These are phyloP conservation scores for Lathyrus aphaca DNA, from an alignment of 306 rosid genomes.

Conservation along the genomic window DNA sequence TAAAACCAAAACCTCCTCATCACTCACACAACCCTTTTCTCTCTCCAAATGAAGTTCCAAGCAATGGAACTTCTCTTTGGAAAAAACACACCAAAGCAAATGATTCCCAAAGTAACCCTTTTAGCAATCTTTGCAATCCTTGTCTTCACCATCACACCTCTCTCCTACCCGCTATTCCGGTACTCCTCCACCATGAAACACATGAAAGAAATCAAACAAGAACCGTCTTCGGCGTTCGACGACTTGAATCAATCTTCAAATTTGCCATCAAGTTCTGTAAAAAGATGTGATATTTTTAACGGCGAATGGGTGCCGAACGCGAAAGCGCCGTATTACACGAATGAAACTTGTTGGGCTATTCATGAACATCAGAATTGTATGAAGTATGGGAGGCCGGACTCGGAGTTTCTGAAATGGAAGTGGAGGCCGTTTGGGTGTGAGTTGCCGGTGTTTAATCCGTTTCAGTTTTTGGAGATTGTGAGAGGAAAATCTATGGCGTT, in stretches of 20 bases:
- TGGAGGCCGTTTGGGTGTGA: slow-evolving; percentile 91
- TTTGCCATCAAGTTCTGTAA: slow-evolving; percentile 34
- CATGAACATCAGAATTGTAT: slow-evolving; percentile 90
- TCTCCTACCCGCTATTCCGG: slow-evolving; percentile 53
- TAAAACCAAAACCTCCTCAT: slow-evolving; percentile 32
- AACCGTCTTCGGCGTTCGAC: slow-evolving; percentile 42
- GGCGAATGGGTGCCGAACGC: slow-evolving; percentile 91
- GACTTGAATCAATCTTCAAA: slow-evolving; percentile 44
- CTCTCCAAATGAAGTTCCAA: slow-evolving; percentile 60
- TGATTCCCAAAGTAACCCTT: slow-evolving; percentile 53
- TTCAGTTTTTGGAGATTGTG: slow-evolving; percentile 71
- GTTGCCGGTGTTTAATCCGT: slow-evolving; percentile 73
- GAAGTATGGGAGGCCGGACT: slow-evolving; percentile 81
- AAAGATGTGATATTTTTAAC: slow-evolving; percentile 70
- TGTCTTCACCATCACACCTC: slow-evolving; percentile 53
- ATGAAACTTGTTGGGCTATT: slow-evolving; percentile 81
- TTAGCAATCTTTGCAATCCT: slow-evolving; percentile 56
- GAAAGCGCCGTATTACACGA: slow-evolving; percentile 77
- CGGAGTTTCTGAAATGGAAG: slow-evolving; percentile 80
- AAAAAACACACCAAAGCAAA: slow-evolving; percentile 48
- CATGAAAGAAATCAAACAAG: slow-evolving; percentile 1
- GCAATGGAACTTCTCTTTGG: slow-evolving; percentile 54
- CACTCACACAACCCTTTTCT: not conserved
- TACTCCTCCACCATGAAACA: slow-evolving; percentile 42
- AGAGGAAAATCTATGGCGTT: slow-evolving; percentile 86